Conservation (phyloP, 495 filamentous ascomycete genomes). For the Neurospora sp. region DNA sequence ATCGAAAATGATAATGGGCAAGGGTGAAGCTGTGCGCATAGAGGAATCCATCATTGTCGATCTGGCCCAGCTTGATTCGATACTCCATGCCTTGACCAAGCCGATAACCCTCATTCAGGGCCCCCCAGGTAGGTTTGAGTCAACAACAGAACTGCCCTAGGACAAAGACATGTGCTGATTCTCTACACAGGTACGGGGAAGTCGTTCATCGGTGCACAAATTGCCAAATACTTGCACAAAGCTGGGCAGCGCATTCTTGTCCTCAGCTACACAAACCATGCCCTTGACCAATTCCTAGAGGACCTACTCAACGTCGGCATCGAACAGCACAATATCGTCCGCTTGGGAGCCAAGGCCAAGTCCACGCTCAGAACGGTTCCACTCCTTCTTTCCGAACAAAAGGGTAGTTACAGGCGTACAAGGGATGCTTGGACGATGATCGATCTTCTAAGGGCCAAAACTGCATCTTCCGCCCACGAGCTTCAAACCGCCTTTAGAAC, state of each 20-base stretch:
- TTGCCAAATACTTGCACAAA: conserved; percentile 50
- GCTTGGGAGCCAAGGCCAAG: conserved; percentile 51
- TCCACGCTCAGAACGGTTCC: conserved; percentile 38
- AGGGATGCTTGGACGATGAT: conserved; percentile 31
- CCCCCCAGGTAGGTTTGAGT: conserved; percentile 50
- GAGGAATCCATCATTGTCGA: conserved; percentile 34
- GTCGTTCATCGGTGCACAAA: conserved; percentile 62
- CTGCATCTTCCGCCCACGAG: conserved; percentile 6
- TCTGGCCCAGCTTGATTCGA: conserved; percentile 46
- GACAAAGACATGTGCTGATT: neutral
- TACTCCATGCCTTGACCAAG: conserved; percentile 45
- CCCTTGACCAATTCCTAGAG: conserved; percentile 65
- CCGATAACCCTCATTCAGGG: conserved; percentile 61
- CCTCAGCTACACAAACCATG: conserved; percentile 59
- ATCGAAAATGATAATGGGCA: neutral
- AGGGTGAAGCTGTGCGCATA: neutral
- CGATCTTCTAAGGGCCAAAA: conserved; percentile 23
- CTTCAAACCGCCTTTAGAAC: conserved; percentile 7
- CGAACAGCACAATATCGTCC: conserved; percentile 41
- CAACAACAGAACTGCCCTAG: conserved; percentile 1
- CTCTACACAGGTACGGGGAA: conserved; percentile 59
- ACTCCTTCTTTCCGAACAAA: conserved; percentile 41
- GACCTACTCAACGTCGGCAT: conserved; percentile 57
- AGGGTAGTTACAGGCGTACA: conserved; percentile 13
- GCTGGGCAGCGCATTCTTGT: conserved; percentile 48